Percentiles rank a stretch among this genome's conserved stretches.
Evolutionary conservation across 1,284 basidiomycete genomes (phyloP).

Genomic region (Trichosporon ovoides): DNA sequence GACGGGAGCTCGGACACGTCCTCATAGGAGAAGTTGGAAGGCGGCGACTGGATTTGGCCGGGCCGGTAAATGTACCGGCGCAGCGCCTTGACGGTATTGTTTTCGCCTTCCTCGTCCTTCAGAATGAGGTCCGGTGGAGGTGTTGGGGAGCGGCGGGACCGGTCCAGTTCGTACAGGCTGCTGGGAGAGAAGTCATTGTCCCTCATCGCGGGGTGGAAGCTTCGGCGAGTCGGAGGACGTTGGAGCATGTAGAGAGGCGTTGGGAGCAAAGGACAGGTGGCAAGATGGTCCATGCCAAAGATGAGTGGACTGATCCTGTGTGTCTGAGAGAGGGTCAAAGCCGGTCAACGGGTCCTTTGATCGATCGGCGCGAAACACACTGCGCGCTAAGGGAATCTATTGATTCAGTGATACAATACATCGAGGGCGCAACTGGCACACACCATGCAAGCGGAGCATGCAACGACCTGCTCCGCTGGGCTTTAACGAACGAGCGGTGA

Average conservation of each 20-base stretch:
- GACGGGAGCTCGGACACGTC: background rate
- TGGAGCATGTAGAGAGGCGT: slow-evolving; percentile 1
- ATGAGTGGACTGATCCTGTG: background rate
- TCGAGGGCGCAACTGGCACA: background rate
- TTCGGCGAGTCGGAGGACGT: background rate
- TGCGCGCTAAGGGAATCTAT: background rate
- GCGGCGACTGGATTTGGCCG: background rate
- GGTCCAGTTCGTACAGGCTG: background rate
- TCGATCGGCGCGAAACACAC: slow-evolving; percentile 1
- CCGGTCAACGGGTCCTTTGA: slow-evolving; percentile 2
- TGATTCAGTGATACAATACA: slow-evolving; percentile 1
- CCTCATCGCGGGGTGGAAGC: background rate
- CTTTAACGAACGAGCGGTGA: background rate
- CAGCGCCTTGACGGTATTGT: background rate
- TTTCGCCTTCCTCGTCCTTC: slow-evolving; percentile 1
- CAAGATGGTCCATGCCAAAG: slow-evolving; percentile 1
- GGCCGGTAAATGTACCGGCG: background rate
- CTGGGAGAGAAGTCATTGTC: background rate
- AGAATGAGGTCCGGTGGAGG: background rate
- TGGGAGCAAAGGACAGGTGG: background rate
- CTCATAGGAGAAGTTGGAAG: background rate
- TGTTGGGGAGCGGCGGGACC: background rate
- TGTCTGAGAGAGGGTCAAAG: too few relatives aligned
- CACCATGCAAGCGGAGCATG: background rate
- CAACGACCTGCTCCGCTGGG: background rate